A percentile compares a stretch with the other conserved stretches of the same genome.
phyloP scores from a whole-genome alignment of 305 asterid species.

The Solanum hybrid region DNA sequence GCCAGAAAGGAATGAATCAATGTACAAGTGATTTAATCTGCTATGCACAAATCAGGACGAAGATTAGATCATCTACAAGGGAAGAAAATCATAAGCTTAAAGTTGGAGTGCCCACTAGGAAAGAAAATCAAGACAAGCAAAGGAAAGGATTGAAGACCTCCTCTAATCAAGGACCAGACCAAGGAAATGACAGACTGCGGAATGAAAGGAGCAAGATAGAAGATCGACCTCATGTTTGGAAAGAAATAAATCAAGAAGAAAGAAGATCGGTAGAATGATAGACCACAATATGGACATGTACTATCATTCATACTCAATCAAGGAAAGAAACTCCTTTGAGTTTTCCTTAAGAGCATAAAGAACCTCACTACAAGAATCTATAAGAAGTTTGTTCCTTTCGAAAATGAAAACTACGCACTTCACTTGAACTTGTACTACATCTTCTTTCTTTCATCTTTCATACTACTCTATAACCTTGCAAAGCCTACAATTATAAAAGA shows the following conservation, averaged over 20 bases:
- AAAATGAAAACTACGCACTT: neutral
- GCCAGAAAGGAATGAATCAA: neutral
- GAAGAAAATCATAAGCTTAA: neutral
- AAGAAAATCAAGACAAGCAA: neutral
- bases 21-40: neutral
- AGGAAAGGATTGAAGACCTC: neutral
- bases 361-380: neutral
- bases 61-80: neutral
- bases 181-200: neutral
- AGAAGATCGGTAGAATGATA: neutral
- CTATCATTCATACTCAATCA: neutral
- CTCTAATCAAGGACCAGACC: neutral
- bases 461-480: neutral
- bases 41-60: neutral
- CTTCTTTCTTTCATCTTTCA: neutral
- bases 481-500: neutral
- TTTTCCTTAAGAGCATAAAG: neutral
- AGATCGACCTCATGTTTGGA: neutral
- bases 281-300: neutral
- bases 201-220: neutral
- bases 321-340: neutral
- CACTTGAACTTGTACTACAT: neutral
- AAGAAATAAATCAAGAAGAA: neutral
- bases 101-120: neutral
- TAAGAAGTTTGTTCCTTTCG: neutral